Base-by-base conservation (phyloP, 495 filamentous ascomycete species). In the Trichoderma reesei region DNA sequence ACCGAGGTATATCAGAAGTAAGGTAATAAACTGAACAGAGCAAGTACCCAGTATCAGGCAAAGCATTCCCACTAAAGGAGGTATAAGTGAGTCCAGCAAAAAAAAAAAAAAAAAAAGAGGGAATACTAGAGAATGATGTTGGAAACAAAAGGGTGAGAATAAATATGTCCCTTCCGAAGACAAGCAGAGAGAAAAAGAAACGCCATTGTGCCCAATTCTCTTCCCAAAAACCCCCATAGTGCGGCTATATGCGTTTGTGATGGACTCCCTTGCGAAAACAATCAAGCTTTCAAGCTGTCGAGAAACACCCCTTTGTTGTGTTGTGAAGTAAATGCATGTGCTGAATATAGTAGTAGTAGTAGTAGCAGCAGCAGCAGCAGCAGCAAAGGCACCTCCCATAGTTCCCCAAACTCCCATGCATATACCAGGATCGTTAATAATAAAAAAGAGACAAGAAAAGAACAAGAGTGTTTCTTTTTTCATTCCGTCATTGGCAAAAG, bases 341-440 rank as follows among this genome's bases (percentile, higher is more conserved):
- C 26, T 26, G 26, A 26, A 26, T 26, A 26, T 26, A 26, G 26
- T 26, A 26, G 26, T 26, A 26, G 26, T 26, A 26, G 26, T 26
- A 26, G 26, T 26, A 26, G 26, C 26, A 26, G 26, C 26, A 56
- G 34, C 33, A 26, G 26, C 26, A 26, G 26, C 26, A 56, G 34
- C 33, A 14, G 51, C 51, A 33, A 13, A 34, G 31, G 11, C 13
- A 33, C 16, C 33, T 3, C 20, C 51, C 51, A 9, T 18, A 16
- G 16, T 18, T 48, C 20, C 44, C 51, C 13, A 14, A 56, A 56
- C 51, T 56, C 51, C 51, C 11, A 56, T 56, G 51, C 51, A 56
- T 56, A 56, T 56, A 56, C 51, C 51, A 56, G 51, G 51, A 56
- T 56, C 51, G 51, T 56, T 56, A 56, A 26, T 26, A 26, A 26